Base-by-base conservation (phyloP, 495 filamentous ascomycete genomes). In the Aspergillus baeticus region DNA sequence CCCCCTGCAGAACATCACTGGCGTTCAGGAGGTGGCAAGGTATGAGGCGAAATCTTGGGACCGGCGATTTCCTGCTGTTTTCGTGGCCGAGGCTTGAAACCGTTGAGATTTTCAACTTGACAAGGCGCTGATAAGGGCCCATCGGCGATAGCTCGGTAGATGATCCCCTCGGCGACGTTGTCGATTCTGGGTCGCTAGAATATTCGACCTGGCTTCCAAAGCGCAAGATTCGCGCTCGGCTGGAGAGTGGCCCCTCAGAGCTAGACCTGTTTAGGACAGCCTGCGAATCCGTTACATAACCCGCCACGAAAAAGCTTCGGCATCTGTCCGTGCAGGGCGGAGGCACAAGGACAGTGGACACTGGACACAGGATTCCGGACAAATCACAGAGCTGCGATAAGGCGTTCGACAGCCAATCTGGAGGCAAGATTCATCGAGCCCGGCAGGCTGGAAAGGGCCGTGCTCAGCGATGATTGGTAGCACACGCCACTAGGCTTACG, bases 361-460 rank as follows among this genome's bases (percentile, higher is more conserved):
- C n/a, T n/a, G n/a, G n/a, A n/a, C n/a, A n/a, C n/a, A 48, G 42
- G 13, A 1, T 8, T n/a, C 7, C 23, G 2, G 13, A 18, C 62
- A 56, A 65, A 65, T 62, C 42, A 59, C 5, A 7, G 8, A 0
- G 38, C 23, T 13, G 45, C 62, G 62, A 65, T 65, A 65, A 65
- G 51, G 31, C 46, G 53, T 51, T 59, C 15, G 26, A 21, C 43
- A 44, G 29, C 62, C 62, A 65, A 65, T 62, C 59, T 49, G 39
- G 50, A 55, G 58, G 35, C 47, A 48, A 41, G 14, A 4, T 57
- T 31, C 10, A 51, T 43, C 18, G 42, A 50, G 48, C 43, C 45
- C 55, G 50, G 48, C 57, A 33, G 35, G 31, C 5, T 57, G 54
- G 57, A 58, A 51, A 55, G 45, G 23, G 54, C 58, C 41, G 57